Percentiles rank a stretch among this genome's conserved stretches.
Evolutionary conservation across 2,329 filamentous ascomycete species (phyloP).

Genomic region (Botryotinia calthae): DNA sequence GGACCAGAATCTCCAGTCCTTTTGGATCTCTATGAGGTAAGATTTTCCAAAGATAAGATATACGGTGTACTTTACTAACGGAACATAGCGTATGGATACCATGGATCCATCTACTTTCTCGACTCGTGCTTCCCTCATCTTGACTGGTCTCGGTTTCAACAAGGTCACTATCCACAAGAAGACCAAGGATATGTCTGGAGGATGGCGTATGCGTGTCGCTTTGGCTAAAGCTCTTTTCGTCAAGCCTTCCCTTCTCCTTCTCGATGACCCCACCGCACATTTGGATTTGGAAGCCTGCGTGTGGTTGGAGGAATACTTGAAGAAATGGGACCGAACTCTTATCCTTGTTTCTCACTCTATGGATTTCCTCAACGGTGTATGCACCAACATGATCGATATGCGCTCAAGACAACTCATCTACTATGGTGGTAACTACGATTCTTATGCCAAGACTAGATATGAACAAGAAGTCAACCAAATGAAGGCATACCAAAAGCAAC

Average conservation of each 20-base stretch:
- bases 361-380: conserved; percentile 99
- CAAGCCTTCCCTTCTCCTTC: conserved; percentile 90
- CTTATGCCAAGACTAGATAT: conserved; percentile 87
- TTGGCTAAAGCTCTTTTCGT: conserved; percentile 97
- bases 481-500: conserved; percentile 99
- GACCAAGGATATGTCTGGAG: conserved; percentile 99
- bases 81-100: conserved; percentile 81
- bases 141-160: conserved; percentile 99
- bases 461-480: conserved; percentile 98
- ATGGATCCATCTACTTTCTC: conserved; percentile 98
- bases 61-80: conserved; percentile 26
- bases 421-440: conserved; percentile 99
- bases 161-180: conserved; percentile 97
- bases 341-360: conserved; percentile 95
- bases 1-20: conserved; percentile 88
- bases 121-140: conserved; percentile 90
- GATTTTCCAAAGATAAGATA: conserved; percentile 35
- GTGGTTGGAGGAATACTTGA: conserved; percentile 99
- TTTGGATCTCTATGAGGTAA: conserved; percentile 92
- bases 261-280: conserved; percentile 98
- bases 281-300: conserved; percentile 99
- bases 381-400: conserved; percentile 99
- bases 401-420: conserved; percentile 82
- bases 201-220: conserved; percentile 99
- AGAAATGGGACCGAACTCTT: conserved; percentile 98